A percentile compares a stretch with the other conserved stretches of the same genome.
Conservation (phyloP, 495 filamentous ascomycete species). For the Sabuloglossum arenarium region DNA sequence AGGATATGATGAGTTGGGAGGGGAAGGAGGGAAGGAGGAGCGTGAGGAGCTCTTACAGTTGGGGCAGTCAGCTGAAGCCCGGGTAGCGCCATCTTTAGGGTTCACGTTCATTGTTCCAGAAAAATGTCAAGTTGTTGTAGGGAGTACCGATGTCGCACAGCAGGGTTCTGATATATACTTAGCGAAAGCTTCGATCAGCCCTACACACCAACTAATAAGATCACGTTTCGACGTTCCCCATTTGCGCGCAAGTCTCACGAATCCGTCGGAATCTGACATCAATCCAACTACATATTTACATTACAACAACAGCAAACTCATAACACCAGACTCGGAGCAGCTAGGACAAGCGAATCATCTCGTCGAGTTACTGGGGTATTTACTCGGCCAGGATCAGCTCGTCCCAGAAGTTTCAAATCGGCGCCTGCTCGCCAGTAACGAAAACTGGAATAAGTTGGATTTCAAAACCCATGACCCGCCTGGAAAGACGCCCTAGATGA, state of each 20-base stretch:
- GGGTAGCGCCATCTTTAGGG: conserved; percentile 2
- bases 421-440: not conserved
- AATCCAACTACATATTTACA: not conserved
- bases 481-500: not conserved
- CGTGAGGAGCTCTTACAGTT: not conserved
- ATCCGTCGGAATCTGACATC: not conserved
- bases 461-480: not conserved
- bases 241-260: not conserved
- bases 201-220: too few species aligned
- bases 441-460: not conserved
- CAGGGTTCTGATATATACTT: not conserved
- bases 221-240: too few species aligned
- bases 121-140: too few species aligned
- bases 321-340: not conserved
- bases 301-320: not conserved
- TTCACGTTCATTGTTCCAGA: not conserved
- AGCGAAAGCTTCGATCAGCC: conserved; percentile 1
- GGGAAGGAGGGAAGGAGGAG: not conserved
- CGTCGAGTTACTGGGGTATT: not conserved
- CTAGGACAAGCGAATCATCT: not conserved
- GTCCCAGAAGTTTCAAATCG: not conserved
- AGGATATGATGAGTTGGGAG: not conserved
- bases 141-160: too few species aligned
- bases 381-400: not conserved
- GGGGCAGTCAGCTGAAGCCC: conserved; percentile 3